Conservation (phyloP, 2,329 filamentous ascomycete genomes). For the Aspergillus arachidicola region DNA sequence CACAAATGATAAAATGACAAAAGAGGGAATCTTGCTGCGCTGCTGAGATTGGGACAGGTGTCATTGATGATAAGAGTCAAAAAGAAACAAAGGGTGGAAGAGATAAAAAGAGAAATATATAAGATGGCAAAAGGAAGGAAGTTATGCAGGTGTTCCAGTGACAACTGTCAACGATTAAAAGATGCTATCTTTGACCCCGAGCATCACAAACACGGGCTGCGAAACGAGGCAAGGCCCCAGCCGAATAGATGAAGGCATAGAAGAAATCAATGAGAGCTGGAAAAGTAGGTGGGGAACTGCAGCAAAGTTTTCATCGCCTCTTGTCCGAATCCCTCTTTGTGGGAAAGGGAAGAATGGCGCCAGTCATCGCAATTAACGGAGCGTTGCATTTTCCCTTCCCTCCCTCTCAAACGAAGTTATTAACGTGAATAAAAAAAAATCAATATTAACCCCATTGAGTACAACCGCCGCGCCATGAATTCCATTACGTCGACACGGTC, state of each 20-base stretch:
- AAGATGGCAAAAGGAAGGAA: constrained; percentile 18
- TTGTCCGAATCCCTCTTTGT: constrained; percentile 12
- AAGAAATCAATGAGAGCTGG: constrained; percentile 24
- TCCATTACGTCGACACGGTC: constrained; percentile 41
- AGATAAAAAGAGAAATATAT: constrained; percentile 18
- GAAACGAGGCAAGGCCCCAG: constrained; percentile 21
- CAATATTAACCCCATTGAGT: constrained; percentile 44
- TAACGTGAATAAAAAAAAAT: constrained; percentile 43
- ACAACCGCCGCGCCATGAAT: constrained; percentile 36
- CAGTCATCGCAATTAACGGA: constrained; percentile 31
- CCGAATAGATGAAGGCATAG: constrained; percentile 23
- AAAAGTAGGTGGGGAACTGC: constrained; percentile 20
- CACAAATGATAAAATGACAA: constrained; percentile 33
- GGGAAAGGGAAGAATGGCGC: constrained; percentile 18
- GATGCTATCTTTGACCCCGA: constrained; percentile 35
- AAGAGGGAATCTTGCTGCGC: constrained; percentile 46
- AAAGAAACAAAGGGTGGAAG: constrained; percentile 22
- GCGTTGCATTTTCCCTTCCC: constrained; percentile 35
- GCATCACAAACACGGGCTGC: constrained; percentile 23
- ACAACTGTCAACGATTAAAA: constrained; percentile 36
- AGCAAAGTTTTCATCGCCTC: constrained; percentile 21
- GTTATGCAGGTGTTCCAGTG: constrained; percentile 30
- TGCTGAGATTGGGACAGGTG: constrained; percentile 39
- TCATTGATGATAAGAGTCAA: constrained; percentile 27
- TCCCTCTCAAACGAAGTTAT: constrained; percentile 36